These are phyloP conservation scores for Phytophthora kernoviae DNA, from an alignment of 352 stramenopile genomes.

Conservation along the genomic window DNA sequence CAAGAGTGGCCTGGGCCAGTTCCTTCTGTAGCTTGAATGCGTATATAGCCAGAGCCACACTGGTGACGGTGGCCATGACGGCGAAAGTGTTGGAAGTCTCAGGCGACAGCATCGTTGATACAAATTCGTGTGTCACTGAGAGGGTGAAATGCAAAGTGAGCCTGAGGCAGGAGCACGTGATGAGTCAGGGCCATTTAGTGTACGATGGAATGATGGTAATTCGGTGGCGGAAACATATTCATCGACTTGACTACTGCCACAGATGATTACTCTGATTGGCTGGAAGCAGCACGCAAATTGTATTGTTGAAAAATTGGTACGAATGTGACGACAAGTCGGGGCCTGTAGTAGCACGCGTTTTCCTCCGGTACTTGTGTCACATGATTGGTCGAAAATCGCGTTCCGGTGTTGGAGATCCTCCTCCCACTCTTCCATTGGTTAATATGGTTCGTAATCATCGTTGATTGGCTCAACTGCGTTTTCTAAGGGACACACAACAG, in stretches of 20 bases:
- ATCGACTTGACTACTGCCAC: slow-evolving; percentile 10
- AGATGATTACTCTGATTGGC: slow-evolving; percentile 19
- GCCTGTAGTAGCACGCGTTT: no score
- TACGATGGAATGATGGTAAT: neutral
- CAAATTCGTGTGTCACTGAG: slow-evolving; percentile 4
- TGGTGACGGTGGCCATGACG: slow-evolving; percentile 36
- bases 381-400: no score
- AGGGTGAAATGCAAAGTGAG: slow-evolving; percentile 16
- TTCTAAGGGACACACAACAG: no score
- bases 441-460: no score
- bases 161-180: slow-evolving; percentile 1
- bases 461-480: no score
- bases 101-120: slow-evolving; percentile 18
- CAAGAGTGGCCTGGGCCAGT: neutral
- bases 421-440: no score
- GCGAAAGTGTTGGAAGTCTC: slow-evolving; percentile 30
- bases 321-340: no score
- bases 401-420: no score
- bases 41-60: slow-evolving; percentile 42
- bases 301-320: no score
- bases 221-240: slow-evolving; percentile 4
- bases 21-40: slow-evolving; percentile 40
- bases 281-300: neutral
- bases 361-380: neutral
- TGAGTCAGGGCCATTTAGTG: slow-evolving; percentile 6